Base-by-base conservation (phyloP, 1,284 basidiomycete species). In the Ustilago trichophora region DNA sequence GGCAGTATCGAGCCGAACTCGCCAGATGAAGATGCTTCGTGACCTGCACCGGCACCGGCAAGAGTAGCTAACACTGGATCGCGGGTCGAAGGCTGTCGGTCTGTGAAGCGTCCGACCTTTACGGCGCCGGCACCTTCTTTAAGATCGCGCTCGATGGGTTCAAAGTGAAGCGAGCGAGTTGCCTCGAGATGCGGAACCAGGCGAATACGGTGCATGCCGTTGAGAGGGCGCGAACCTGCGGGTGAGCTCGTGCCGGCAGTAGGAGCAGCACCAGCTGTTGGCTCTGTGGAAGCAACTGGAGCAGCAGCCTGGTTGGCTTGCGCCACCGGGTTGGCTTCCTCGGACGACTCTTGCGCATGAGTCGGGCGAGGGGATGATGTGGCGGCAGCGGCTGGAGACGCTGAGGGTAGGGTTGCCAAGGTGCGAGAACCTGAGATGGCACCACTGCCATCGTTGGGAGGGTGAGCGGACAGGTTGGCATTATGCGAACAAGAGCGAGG, bases 121-220 rank as follows among this genome's bases (percentile, higher is more conserved):
- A 96, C 85, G 0, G 91, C 83, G 0, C 87, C 77, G 51, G 54
- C 81, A 13, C 72, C 74, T 19, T 82, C 72, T 3, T 62, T 84
- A 64, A 93, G 85, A 81, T 96, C 92, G 24, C 94, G 88, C 43
- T 88, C 86, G 84, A 97, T 92, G 48, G 94, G 91, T 45, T 97
- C 93, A 83, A 98, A 98, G 55, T 91, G 88, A 12, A 98, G 87
- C 0, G 92, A 91, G 44, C 93, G 88, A 15, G 91, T 88, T 12
- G 89, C 89, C 80, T 98, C 93, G 75, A 98, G 89, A 80, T 96
- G 91, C 5, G 94, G 95, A 2, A 97, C 94, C 51, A 98, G 89
- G 11, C 94, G 90, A 42, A 88, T 84, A 6, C 85, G 84, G 63
- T 85, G 84, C 35, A 73, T 58, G 13, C 51, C 52, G 29, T 62